These are phyloP conservation scores for Quercus phellos DNA, from an alignment of 331 rosid species.

Conservation along the genomic window DNA sequence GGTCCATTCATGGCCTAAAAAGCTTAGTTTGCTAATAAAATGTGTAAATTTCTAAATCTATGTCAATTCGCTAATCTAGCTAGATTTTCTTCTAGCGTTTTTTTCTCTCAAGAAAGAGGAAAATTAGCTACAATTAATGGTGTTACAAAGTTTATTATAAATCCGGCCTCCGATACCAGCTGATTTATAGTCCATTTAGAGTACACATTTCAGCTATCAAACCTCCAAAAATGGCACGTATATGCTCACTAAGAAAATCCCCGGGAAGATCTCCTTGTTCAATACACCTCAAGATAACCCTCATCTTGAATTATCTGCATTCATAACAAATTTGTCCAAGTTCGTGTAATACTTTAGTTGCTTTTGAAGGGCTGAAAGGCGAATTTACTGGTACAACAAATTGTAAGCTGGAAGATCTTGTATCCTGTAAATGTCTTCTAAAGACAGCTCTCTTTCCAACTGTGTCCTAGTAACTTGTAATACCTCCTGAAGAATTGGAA, in stretches of 20 bases:
- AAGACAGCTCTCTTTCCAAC: constrained; percentile 81
- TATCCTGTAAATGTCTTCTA: constrained; percentile 71
- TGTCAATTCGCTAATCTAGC: neutral
- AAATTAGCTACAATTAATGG: neutral
- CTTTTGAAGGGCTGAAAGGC: constrained; percentile 3
- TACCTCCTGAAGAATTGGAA: constrained; percentile 59
- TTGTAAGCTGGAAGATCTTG: constrained; percentile 86
- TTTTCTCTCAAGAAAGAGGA: neutral
- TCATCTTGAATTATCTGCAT: constrained; percentile 11
- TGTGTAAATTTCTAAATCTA: neutral
- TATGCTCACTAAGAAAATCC: constrained; percentile 5
- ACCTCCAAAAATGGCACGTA: constrained; percentile 1
- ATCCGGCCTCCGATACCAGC: neutral
- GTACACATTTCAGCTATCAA: constrained; percentile 2
- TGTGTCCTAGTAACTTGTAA: constrained; percentile 69
- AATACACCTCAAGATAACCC: neutral
- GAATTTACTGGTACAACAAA: constrained; percentile 54
- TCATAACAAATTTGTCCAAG: constrained; percentile 25
- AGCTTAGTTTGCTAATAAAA: neutral
- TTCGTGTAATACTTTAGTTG: constrained; percentile 4
- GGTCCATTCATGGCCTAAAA: neutral
- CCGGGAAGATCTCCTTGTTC: constrained; percentile 7
- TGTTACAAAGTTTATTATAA: neutral
- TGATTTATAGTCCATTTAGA: neutral
- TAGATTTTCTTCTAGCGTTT: neutral